Base-by-base conservation (phyloP, 768 basidiomycete species). In the Tulasnella sp. region DNA sequence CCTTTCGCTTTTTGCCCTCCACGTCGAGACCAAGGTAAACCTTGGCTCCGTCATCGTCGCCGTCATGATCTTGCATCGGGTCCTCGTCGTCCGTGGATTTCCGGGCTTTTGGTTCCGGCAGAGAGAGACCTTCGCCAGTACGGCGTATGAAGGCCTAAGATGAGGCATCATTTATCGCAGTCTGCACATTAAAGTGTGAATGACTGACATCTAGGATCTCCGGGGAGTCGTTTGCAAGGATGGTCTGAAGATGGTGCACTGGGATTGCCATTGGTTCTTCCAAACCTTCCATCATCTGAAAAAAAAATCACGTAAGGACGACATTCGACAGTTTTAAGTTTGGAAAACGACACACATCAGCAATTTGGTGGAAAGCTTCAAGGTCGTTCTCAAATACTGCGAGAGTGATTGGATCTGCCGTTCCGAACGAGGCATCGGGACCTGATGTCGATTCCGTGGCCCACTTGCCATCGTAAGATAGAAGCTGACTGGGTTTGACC, bases 21-120 rank as follows among this genome's bases (percentile, higher is more conserved):
- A 91, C 88, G 76, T 87, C 87, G 51, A 91, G 84, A 0, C 90
- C 90, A 20, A 90, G 87, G 80, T 91, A 91, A 0, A 87, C 70
- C 71, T 81, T 81, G 72, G 40, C 51, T 20, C 73, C 51, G 77
- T 73, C 61, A n/a, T 83, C 85, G 81, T 86, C 86, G 11, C 23
- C 26, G 2, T 29, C 57, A 76, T 83, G 79, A 80, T 86, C 86
- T 79, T 86, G 35, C 2, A 9, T 32, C 18, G 5, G 85, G 51
- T 82, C 79, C 13, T 82, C 80, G 3, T 35, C 26, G 11, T 67
- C 32, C 10, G 29, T 18, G 18, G 79, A 79, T 35, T 83, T 40
- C 10, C 82, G 83, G 3, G 82, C 82, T 80, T 3, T 86, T 23
- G 29, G 37, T 61, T 40, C 71, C 77, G 37, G 80, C 32, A 35